Conservation (phyloP, 2,329 filamentous ascomycete genomes). For the Neocucurbitaria cava region DNA sequence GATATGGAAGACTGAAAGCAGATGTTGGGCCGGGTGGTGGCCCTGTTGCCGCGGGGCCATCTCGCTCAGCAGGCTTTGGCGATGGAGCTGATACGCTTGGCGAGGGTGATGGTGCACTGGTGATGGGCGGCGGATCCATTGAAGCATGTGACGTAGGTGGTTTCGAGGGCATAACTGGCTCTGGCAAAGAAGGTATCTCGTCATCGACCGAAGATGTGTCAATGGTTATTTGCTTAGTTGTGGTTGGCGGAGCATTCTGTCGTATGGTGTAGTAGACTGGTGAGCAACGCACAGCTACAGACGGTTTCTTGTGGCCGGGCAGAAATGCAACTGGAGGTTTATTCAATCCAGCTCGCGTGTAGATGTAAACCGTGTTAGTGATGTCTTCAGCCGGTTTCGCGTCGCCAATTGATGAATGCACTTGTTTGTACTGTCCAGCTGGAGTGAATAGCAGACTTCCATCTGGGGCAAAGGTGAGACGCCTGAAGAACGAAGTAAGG, state of each 20-base stretch:
- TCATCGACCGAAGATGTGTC: slow-evolving; percentile 91
- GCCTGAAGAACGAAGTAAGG: slow-evolving; percentile 93
- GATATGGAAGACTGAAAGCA: slow-evolving; percentile 86
- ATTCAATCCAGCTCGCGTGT: slow-evolving; percentile 94
- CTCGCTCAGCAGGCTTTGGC: slow-evolving; percentile 58
- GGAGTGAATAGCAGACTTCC: slow-evolving; percentile 93
- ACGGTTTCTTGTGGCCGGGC: slow-evolving; percentile 97
- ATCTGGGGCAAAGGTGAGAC: slow-evolving; percentile 92
- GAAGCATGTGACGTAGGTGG: slow-evolving; percentile 67
- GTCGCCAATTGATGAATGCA: slow-evolving; percentile 71
- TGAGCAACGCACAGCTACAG: slow-evolving; percentile 93
- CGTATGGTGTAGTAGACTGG: slow-evolving; percentile 86
- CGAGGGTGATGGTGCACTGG: slow-evolving; percentile 61
- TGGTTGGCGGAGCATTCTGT: slow-evolving; percentile 70
- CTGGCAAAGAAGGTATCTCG: slow-evolving; percentile 81
- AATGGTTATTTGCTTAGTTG: slow-evolving; percentile 89
- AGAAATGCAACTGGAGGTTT: slow-evolving; percentile 94
- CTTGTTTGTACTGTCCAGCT: slow-evolving; percentile 90
- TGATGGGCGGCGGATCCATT: slow-evolving; percentile 82
- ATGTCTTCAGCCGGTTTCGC: slow-evolving; percentile 81
- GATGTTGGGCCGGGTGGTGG: slow-evolving; percentile 58
- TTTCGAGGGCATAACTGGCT: slow-evolving; percentile 69
- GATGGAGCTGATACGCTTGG: slow-evolving; percentile 61
- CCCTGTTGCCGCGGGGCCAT: slow-evolving; percentile 61
- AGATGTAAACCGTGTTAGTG: slow-evolving; percentile 97